Base-by-base conservation (phyloP, 345 rosid species). In the Eucalyptus curtisii region DNA sequence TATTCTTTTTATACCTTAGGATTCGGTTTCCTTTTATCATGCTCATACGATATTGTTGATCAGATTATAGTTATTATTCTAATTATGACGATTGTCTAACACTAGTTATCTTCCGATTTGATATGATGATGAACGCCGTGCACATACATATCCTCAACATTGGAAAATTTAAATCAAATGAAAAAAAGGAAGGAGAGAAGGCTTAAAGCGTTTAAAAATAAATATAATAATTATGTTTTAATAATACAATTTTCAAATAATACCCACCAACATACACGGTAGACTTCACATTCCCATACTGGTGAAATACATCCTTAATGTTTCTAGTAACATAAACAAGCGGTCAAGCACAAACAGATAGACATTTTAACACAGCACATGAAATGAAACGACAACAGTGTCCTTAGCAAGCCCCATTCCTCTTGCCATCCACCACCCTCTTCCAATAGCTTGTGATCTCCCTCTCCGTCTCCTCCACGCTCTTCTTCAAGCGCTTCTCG, bases 361-460 rank as follows among this genome's bases (percentile, higher is more conserved):
- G 61, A 55, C 30, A 20, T 40, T 1, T 7, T 42, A 40, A 76
- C 47, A 11, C 14, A 37, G 27, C 47, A 40, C 82, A 11, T 3
- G 82, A 40, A 37, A 20, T 6, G 47, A 71, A 4, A 10, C 0
- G 17, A 55, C 61, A 0, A 1, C 8, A 68, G 25, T 17, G 47
- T 40, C 49, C 86, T 92, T 7, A 93, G 89, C 94, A 93, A 44
- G 91, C 92, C 85, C 94, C 92, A 55, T 89, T 92, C 89, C 92
- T 96, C 93, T 86, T 91, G 15, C 92, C 93, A 45, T 59, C 59
- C 76, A 92, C 96, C 86, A 93, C 89, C 82, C 91, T 93, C 91
- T 89, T 96, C 98, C 97, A 96, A 22, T 91, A 91, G 61, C 89
- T 90, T 31, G 94, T 91, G 57, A 95, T 91, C 25, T 94, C 98